Base-by-base conservation (phyloP, 495 filamentous ascomycete species). In the Neurospora africana region DNA sequence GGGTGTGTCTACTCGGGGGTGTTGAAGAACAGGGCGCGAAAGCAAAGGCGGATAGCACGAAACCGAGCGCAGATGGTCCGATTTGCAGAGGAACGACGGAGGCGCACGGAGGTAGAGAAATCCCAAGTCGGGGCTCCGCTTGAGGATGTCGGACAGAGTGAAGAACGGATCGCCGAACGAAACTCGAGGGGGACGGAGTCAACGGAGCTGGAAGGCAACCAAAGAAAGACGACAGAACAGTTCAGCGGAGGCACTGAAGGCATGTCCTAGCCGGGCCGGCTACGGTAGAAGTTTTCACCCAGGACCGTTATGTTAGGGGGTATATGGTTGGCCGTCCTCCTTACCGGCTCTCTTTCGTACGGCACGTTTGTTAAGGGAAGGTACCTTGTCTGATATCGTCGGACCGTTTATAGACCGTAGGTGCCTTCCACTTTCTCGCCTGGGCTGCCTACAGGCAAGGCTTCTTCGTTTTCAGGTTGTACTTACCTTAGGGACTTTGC, bases 31-130 rank as follows among this genome's bases (percentile, higher is more conserved):
- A 72, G 67, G 30, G 30, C 21, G 1, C 21, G 37, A 11, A 38
- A 15, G 4, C 47, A 68, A 15, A 58, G 65, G 30, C 44, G 37
- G 39, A 19, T 77, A 23, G 71, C 71, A 2, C 23, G 40, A 30
- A 78, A 68, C 30, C 75, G 74, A 35, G 73, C 72, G 6, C 73
- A 79, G 58, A 74, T 78, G 70, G 53, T 78, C 5, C 58, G 74
- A 35, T 77, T 78, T 35, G 70, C 21, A 40, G 72, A 78, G 13
- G 53, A 65, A 33, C 53, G 53, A 27, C 53, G 53, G 53, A 65
- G 53, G 27, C 53, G 13, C 17, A 8, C 33, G 30, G 53, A 65
- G 3, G 7, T 65, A 19, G 53, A 65, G 15, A 65, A 65, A 65
- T 27, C 15, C 27, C 53, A 65, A 27, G 53, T 35, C 15, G 27